Base-by-base conservation (phyloP, 2,329 filamentous ascomycete species). In the Ophiostoma himal-ulmi region DNA sequence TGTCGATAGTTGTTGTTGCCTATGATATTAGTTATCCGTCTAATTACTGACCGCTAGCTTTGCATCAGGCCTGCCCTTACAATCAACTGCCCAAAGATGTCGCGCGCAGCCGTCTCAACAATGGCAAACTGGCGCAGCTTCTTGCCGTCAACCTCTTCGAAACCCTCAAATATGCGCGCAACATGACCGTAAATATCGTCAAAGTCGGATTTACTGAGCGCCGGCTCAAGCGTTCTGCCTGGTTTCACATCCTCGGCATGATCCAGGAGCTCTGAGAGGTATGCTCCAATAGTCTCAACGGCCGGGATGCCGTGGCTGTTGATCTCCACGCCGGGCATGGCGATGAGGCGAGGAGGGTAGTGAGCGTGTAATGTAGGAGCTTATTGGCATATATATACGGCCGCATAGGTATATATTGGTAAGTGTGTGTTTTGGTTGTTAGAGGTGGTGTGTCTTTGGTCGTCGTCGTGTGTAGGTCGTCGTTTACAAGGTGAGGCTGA, bases 41-140 rank as follows among this genome's bases (percentile, higher is more conserved):
- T n/a, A 36, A 57, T 13, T n/a, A 10, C 1, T 36, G 11, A 69
- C 39, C 11, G 34, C n/a, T 76, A 89, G 83, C 81, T 94, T 48
- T 92, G 77, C 95, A 78, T 62, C 13, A n/a, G 8, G 30, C 8
- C 5, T 48, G 44, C 5, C 6, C 44, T 48, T 37, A 64, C 62
- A 65, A 96, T 85, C 72, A 93, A 83, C 73, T 86, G 83, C 79
- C 92, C 92, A 80, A 98, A 96, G 67, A 91, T 86, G 75, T 91
- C 88, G 75, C 93, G 89, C 68, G 91, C 91, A 13, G 93, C 93
- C 22, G 91, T 93, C 79, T 98, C 95, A 66, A 97, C 87, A 30
- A 91, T 85, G 44, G 89, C 88, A 77, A 88, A 88, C 74, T 89
- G 88, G 64, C 85, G 85, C 71, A 75, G 82, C 74, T 83, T 83